Conservation (phyloP, 495 filamentous ascomycete species). For the Annulohypoxylon nitens region DNA sequence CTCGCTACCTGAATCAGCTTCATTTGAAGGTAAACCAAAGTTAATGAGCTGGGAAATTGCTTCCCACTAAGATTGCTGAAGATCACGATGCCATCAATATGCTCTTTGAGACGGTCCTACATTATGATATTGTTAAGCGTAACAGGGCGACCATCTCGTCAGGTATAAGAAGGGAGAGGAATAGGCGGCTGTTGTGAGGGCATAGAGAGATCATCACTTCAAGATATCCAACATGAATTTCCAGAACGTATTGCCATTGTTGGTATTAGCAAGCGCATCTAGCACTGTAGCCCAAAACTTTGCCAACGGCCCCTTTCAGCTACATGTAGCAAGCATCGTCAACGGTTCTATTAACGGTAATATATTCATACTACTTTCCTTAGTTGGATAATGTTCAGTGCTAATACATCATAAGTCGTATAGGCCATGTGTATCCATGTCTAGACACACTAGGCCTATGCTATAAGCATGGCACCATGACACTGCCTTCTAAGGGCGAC, state of each 20-base stretch:
- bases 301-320: constrained; percentile 30
- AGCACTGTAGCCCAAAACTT: background rate
- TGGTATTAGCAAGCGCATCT: background rate
- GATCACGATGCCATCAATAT: background rate
- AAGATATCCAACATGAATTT: constrained; percentile 4
- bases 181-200: background rate
- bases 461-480: background rate
- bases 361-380: background rate
- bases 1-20: constrained; percentile 18
- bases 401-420: no score
- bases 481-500: background rate
- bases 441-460: constrained; percentile 2
- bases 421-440: constrained; percentile 19
- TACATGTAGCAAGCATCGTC: constrained; percentile 14
- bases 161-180: background rate
- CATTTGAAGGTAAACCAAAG: constrained; percentile 7
- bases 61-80: constrained; percentile 2
- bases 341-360: constrained; percentile 28
- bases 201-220: background rate
- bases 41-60: constrained; percentile 15
- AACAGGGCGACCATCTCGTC: background rate
- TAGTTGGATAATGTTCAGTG: background rate
- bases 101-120: constrained; percentile 7
- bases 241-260: background rate
- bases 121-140: background rate